Percentiles rank a stretch among this genome's conserved stretches.
Evolutionary conservation across 23 red algal genomes (phyloP).

Genomic region (Rhodosorus marinus): DNA sequence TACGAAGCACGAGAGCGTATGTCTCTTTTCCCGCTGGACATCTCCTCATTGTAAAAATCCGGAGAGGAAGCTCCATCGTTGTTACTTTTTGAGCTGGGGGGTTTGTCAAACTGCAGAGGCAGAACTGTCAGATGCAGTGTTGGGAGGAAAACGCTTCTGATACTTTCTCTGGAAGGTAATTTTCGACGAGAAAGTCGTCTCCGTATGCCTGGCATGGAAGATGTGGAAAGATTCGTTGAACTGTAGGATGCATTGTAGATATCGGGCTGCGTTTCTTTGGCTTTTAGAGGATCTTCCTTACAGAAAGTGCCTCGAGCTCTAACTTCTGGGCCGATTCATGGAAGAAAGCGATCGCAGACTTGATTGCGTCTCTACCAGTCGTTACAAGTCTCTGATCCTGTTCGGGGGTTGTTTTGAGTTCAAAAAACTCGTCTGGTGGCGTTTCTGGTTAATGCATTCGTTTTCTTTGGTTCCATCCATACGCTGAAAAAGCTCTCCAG

Average conservation of each 20-base stretch:
- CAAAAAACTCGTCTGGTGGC: conserved; percentile 1
- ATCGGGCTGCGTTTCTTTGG: not conserved
- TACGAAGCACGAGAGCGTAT: too few relatives aligned
- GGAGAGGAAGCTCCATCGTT: too few relatives aligned
- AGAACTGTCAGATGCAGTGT: too few relatives aligned
- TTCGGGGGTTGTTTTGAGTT: not conserved
- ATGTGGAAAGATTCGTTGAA: not conserved
- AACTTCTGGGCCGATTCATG: conserved; percentile 13
- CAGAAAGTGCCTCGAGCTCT: conserved; percentile 29
- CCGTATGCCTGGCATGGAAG: too few relatives aligned
- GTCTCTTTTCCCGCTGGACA: too few relatives aligned
- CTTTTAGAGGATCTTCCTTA: not conserved
- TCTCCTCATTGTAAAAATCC: too few relatives aligned
- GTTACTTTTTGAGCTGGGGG: too few relatives aligned
- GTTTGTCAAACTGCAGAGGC: too few relatives aligned
- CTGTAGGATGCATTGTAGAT: not conserved
- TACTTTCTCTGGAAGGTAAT: too few relatives aligned
- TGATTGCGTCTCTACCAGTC: not conserved
- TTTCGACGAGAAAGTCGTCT: too few relatives aligned
- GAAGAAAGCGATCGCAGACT: not conserved
- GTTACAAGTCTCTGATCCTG: not conserved
- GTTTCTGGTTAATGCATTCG: not conserved
- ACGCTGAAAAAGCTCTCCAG: not conserved
- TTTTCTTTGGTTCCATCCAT: not conserved
- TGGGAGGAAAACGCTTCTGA: too few relatives aligned